phyloP scores from a whole-genome alignment of 2,329 filamentous ascomycete genomes.

The Calonectria naviculata region DNA sequence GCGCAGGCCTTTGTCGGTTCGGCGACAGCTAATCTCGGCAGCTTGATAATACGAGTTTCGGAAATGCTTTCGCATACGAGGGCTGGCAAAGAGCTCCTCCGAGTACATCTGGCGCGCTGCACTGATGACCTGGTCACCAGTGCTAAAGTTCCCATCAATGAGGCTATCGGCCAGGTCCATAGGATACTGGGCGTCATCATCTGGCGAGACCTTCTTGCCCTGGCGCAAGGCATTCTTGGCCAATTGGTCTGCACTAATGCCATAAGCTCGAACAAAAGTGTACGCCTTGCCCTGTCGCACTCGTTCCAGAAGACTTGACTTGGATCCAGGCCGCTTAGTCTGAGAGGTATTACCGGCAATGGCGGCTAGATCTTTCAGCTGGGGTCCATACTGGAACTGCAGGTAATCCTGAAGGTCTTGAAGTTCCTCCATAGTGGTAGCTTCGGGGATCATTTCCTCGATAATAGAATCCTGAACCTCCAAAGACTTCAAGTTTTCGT shows the following conservation, averaged over 20 bases:
- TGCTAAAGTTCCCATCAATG: slow-evolving; percentile 78
- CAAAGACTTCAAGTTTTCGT: slow-evolving; percentile 75
- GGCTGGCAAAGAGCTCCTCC: slow-evolving; percentile 89
- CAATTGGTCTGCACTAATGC: slow-evolving; percentile 88
- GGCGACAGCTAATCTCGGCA: slow-evolving; percentile 85
- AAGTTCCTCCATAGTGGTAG: slow-evolving; percentile 91
- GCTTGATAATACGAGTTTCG: slow-evolving; percentile 85
- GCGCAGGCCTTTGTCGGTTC: slow-evolving; percentile 93
- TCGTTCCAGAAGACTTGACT: slow-evolving; percentile 84
- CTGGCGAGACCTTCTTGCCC: slow-evolving; percentile 82
- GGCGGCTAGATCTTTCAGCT: slow-evolving; percentile 83
- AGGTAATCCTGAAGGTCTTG: slow-evolving; percentile 97
- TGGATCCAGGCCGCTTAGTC: slow-evolving; percentile 84
- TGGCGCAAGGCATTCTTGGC: slow-evolving; percentile 86
- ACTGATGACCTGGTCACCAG: slow-evolving; percentile 78
- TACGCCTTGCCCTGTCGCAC: slow-evolving; percentile 85
- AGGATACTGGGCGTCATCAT: slow-evolving; percentile 83
- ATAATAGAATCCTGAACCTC: slow-evolving; percentile 79
- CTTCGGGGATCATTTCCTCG: slow-evolving; percentile 83
- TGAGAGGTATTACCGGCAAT: slow-evolving; percentile 72
- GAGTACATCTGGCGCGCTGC: slow-evolving; percentile 89
- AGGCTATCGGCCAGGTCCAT: slow-evolving; percentile 89
- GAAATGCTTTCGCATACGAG: slow-evolving; percentile 89
- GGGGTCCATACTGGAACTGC: slow-evolving; percentile 89
- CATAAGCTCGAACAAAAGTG: slow-evolving; percentile 86